A percentile compares a stretch with the other conserved stretches of the same genome.
Evolutionary conservation across 2,329 filamentous ascomycete species (phyloP).

Genomic region (Spiromastix sp.): DNA sequence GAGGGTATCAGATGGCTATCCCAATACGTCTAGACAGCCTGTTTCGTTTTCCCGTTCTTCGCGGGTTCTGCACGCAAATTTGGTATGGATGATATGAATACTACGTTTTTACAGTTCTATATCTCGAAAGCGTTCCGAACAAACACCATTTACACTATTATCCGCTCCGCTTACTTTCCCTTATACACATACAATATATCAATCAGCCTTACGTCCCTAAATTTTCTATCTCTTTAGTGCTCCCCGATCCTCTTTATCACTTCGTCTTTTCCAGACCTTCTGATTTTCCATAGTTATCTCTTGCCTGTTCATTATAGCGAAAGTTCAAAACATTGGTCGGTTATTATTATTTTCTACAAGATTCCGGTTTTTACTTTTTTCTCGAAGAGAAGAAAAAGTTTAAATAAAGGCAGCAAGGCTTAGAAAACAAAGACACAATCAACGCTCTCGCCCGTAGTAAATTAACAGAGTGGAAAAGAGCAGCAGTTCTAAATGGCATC

Average conservation of each 20-base stretch:
- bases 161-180: background rate
- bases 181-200: background rate
- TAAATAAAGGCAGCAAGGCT: background rate
- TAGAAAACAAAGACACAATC: background rate
- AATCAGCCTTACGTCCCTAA: background rate
- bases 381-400: background rate
- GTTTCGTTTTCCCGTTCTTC: conserved; percentile 2
- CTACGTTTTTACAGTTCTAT: background rate
- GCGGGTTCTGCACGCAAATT: background rate
- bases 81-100: background rate
- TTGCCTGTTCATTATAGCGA: background rate
- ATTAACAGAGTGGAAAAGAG: background rate
- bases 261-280: background rate
- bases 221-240: background rate
- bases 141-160: background rate
- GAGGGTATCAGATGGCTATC: conserved; percentile 87
- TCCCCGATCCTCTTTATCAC: background rate
- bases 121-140: background rate
- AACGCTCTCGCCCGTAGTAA: background rate
- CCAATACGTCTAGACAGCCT: conserved; percentile 64
- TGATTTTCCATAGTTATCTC: background rate
- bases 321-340: background rate
- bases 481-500: background rate
- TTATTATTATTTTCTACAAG: background rate
- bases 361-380: background rate